phyloP scores from a whole-genome alignment of 108 stramenopile genomes.

The Pseudonitzschia delicatissima region DNA sequence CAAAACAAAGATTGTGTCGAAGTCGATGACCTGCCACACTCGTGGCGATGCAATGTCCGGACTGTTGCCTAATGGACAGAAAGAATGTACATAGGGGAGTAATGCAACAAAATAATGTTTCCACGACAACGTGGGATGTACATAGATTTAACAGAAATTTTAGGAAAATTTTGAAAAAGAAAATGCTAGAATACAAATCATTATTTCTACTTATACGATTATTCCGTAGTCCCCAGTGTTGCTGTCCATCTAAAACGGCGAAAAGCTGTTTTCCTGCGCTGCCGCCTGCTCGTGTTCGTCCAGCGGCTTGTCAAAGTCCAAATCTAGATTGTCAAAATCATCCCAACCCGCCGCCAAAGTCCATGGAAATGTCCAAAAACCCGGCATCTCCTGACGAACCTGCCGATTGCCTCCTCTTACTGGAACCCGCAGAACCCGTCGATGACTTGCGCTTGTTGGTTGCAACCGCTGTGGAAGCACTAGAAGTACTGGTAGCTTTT shows the following conservation, averaged over 20 bases:
- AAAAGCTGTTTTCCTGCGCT: constrained; percentile 9
- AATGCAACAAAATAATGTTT: too few relatives aligned
- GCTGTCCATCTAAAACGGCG: background rate
- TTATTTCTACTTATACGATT: too few relatives aligned
- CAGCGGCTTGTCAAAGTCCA: constrained; percentile 34
- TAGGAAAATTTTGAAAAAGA: too few relatives aligned
- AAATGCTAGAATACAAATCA: too few relatives aligned
- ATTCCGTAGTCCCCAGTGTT: too few relatives aligned
- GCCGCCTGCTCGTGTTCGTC: constrained; percentile 12
- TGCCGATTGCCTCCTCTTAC: background rate
- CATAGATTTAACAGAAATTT: too few relatives aligned
- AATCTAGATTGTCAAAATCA: constrained; percentile 31
- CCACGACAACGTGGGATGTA: too few relatives aligned
- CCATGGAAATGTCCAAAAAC: background rate
- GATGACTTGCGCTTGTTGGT: constrained; percentile 15
- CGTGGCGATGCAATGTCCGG: constrained; percentile 25
- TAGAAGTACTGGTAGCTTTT: constrained; percentile 8
- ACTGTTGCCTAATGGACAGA: too few relatives aligned
- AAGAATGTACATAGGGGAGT: too few relatives aligned
- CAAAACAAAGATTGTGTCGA: background rate
- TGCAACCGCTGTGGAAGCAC: background rate
- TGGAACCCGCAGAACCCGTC: background rate
- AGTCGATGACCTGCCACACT: constrained; percentile 23
- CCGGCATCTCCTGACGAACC: constrained; percentile 3
- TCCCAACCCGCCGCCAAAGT: background rate